A percentile compares a stretch with the other conserved stretches of the same genome.
Evolutionary conservation across 495 filamentous ascomycete genomes (phyloP).

Genomic region (Chaetomium fimeti): DNA sequence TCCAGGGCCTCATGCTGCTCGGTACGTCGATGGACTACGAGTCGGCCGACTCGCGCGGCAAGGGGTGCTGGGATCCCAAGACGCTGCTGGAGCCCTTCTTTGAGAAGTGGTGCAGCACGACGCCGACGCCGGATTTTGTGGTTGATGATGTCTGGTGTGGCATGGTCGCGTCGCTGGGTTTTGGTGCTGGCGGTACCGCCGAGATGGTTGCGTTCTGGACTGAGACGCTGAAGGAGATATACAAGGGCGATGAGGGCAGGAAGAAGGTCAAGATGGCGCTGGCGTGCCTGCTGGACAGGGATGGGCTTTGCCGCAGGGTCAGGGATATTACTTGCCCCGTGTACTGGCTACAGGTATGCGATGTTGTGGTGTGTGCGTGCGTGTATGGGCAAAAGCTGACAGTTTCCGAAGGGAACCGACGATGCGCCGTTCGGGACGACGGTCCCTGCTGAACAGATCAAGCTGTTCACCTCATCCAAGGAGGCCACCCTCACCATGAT

Average conservation of each 20-base stretch:
- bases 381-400: neutral
- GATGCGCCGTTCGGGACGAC: slow-evolving; percentile 52
- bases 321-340: slow-evolving; percentile 59
- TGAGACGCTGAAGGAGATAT: slow-evolving; percentile 52
- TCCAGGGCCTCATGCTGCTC: slow-evolving; percentile 58
- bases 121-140: slow-evolving; percentile 52
- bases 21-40: slow-evolving; percentile 65
- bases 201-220: slow-evolving; percentile 53
- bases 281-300: slow-evolving; percentile 58
- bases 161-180: slow-evolving; percentile 56
- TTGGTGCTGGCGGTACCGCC: slow-evolving; percentile 47
- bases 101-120: slow-evolving; percentile 47
- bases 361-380: neutral
- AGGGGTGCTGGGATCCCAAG: slow-evolving; percentile 59
- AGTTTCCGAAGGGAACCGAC: slow-evolving; percentile 47
- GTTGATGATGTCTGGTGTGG: slow-evolving; percentile 55
- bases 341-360: slow-evolving; percentile 60
- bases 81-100: slow-evolving; percentile 43
- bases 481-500: slow-evolving; percentile 51
- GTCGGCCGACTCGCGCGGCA: slow-evolving; percentile 50
- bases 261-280: slow-evolving; percentile 56
- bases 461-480: slow-evolving; percentile 53
- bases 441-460: slow-evolving; percentile 56
- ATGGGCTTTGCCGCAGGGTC: slow-evolving; percentile 54
- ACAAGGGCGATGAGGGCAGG: slow-evolving; percentile 59